Base-by-base conservation (phyloP, 768 basidiomycete species). In the Daedaleopsis nitida region DNA sequence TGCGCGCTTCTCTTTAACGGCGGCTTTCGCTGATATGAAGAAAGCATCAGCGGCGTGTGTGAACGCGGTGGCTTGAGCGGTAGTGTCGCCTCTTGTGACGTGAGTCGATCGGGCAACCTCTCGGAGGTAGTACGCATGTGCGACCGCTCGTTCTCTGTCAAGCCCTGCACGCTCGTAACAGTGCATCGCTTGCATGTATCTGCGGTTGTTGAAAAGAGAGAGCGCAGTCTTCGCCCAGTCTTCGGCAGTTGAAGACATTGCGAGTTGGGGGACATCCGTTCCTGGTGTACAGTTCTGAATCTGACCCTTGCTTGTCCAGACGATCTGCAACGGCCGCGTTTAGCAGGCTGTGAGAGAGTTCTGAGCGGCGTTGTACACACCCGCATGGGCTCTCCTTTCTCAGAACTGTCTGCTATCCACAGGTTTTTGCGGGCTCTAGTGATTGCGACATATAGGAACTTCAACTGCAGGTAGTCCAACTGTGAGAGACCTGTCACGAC, bases 361-460 rank as follows among this genome's bases (percentile, higher is more conserved):
- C n/a, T n/a, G n/a, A n/a, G n/a, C n/a, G n/a, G n/a, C n/a, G n/a
- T n/a, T n/a, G n/a, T 32, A 66, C 80, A 50, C 52, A 88, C 88
- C 65, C 80, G 76, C 82, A 89, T 86, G 3, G 87, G 81, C 49
- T 84, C 81, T n/a, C 81, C 75, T 49, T 78, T 83, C 4, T 77
- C 73, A 0, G 87, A 88, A 24, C 75, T 77, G 69, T 89, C 87
- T 8, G 81, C 81, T 90, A 64, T 88, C 86, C 27, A 82, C 78
- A 90, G 68, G 53, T 87, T 86, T 57, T 85, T 86, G 42, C 85
- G 79, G 1, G 88, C 87, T 44, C 89, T 73, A 0, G 89, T 91
- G n/a, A 89, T 80, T 0, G 86, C 89, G 4, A 91, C 88, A 59
- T 91, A 91, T 0, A 91, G 72, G 39, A 77, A 80, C 66, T 91